Evolutionary conservation across 768 basidiomycete genomes (phyloP).

Genomic region (Rhodotorula paludigena): DNA sequence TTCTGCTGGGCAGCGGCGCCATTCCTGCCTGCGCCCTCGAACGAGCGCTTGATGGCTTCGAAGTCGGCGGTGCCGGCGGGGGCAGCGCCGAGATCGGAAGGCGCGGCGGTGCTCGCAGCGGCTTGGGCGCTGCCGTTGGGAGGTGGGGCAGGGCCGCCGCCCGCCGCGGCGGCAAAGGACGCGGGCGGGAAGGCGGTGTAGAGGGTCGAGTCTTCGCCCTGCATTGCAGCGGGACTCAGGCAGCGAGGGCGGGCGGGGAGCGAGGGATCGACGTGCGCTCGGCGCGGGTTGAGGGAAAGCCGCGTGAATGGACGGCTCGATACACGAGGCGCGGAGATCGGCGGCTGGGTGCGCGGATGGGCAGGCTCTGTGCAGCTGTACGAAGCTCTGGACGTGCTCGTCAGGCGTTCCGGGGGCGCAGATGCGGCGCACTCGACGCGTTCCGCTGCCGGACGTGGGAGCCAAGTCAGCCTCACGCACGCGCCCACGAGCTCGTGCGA

Average conservation of each 20-base stretch:
- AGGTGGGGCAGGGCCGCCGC: not conserved
- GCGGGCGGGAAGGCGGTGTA: constrained; percentile 4
- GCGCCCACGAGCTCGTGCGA: no score
- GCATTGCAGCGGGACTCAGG: not conserved
- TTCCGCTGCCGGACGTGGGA: no score
- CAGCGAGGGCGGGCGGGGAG: not conserved
- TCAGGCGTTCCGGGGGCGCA: no score
- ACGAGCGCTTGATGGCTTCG: constrained; percentile 34
- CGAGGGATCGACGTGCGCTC: not conserved
- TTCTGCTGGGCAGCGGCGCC: not conserved
- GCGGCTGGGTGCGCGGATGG: no score
- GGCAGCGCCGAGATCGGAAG: not conserved
- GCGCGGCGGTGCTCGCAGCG: not conserved
- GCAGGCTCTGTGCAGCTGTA: no score
- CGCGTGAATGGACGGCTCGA: no score
- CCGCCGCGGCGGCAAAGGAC: constrained; percentile 1
- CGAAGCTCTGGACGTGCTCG: no score
- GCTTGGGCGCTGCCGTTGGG: not conserved
- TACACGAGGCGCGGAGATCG: no score
- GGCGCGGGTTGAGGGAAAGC: not conserved
- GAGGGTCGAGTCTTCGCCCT: not conserved
- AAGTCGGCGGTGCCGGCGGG: constrained; percentile 18
- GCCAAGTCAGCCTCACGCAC: no score
- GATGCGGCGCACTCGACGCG: no score
- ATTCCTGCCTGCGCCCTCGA: constrained; percentile 9